Evolutionary conservation across 2,329 filamentous ascomycete species (phyloP), one percentile per base, ranked within the genome.

Genomic region (Colletotrichum shisoi): DNA sequence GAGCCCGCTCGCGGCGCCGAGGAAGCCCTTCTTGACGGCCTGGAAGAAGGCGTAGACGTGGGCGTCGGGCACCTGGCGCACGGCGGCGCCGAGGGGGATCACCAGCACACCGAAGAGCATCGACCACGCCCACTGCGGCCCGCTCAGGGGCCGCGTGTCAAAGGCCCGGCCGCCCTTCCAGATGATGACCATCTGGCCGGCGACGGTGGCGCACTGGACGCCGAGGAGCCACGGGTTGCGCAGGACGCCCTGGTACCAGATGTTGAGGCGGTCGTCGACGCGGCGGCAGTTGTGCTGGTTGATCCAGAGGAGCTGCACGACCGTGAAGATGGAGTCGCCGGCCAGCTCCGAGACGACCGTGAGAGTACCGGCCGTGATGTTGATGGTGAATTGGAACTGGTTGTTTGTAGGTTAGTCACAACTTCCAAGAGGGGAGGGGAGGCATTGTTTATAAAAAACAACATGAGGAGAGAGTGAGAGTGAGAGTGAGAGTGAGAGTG

Each of bases 201-300:
- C 87, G 49, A 91, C 80, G 72, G 91, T 92, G 72, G 91, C 82
- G 27, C 83, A 73, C 72, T 90, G 85, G 45, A 92, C 91, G 4
- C 80, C 82, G 40, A 91, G 82, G 79, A 95, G 95, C 85, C 92
- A 94, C 69, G 84, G 89, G 74, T 95, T 96, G 62, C 84, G 84
- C 19, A 85, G 80, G 51, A 94, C 85, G 31, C 90, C 90, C 74
- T 94, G 91, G 69, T 94, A 93, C 72, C 78, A 79, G 62, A 95
- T 89, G 74, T 95, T 94, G 77, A 94, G 88, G 68, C 88, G 88
- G 77, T 95, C 94, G 76, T 94, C 92, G 9, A 94, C 86, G 13
- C 91, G 87, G 44, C 92, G 89, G 77, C 92, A 93, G 81, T 92
- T 94, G 79, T 92, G 86, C 72, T 92, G 87, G 72, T 95, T 87